Evolutionary conservation across 768 basidiomycete genomes (phyloP).

Genomic region (Lactifluus pinguis): DNA sequence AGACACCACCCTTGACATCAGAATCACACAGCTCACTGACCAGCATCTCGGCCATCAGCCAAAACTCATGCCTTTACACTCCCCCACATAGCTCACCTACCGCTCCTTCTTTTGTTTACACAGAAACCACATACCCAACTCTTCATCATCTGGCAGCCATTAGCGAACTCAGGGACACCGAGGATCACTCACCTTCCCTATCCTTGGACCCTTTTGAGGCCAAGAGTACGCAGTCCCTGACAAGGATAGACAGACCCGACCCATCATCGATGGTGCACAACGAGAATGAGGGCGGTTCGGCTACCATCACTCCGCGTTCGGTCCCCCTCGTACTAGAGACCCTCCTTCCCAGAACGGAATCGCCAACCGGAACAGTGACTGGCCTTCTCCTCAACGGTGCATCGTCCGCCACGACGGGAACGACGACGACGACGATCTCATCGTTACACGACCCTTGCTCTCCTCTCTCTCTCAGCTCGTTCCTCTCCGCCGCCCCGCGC

Average conservation of each 20-base stretch:
- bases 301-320: background rate
- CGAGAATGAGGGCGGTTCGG: background rate
- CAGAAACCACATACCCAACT: background rate
- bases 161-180: conserved; percentile 4
- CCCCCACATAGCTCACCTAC: conserved; percentile 19
- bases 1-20: conserved; percentile 17
- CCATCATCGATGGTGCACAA: background rate
- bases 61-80: conserved; percentile 7
- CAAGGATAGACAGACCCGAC: background rate
- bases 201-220: background rate
- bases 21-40: conserved; percentile 25
- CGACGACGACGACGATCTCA: too few species aligned
- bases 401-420: too few species aligned
- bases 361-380: background rate
- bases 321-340: background rate
- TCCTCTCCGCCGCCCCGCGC: background rate
- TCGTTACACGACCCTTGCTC: too few species aligned
- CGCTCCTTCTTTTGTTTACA: background rate
- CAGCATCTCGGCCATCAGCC: conserved; percentile 5
- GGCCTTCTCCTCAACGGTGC: background rate
- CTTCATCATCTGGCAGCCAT: conserved; percentile 15
- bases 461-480: background rate
- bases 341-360: background rate
- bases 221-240: background rate
- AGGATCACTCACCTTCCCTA: background rate